Percentiles rank a stretch among this genome's conserved stretches.
phyloP scores from a whole-genome alignment of 768 basidiomycete species.

The Tulasnella sp. region DNA sequence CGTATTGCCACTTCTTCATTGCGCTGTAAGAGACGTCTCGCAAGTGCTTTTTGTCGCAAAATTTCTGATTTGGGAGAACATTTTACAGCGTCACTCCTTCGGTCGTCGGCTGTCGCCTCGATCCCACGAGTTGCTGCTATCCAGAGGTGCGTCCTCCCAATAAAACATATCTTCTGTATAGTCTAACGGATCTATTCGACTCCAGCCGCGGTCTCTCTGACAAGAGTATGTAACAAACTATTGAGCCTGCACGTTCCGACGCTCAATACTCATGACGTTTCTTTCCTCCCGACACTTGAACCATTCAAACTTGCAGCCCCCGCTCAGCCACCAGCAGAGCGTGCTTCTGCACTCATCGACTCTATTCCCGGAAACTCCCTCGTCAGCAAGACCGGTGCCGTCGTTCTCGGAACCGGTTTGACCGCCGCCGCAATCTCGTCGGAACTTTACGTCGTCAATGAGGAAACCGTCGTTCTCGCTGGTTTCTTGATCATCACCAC shows the following conservation, averaged over 20 bases:
- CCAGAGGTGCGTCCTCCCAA: conserved; percentile 22
- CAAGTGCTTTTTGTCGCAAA: not conserved
- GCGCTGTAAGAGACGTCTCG: not conserved
- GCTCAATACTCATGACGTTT: not conserved
- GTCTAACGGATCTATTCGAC: not conserved
- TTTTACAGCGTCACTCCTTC: conserved; percentile 25
- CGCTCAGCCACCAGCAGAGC: conserved; percentile 67
- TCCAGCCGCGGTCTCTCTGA: conserved; percentile 25
- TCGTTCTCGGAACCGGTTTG: conserved; percentile 84
- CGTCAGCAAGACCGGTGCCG: conserved; percentile 91
- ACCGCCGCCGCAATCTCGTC: conserved; percentile 91
- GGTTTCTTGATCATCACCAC: conserved; percentile 80
- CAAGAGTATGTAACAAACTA: conserved; percentile 22
- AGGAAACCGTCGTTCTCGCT: conserved; percentile 85
- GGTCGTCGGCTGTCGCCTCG: conserved; percentile 27
- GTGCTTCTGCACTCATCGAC: conserved; percentile 86
- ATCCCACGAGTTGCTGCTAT: conserved; percentile 27
- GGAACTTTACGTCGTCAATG: conserved; percentile 96
- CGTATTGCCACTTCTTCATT: conserved; percentile 16
- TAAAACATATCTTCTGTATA: not conserved
- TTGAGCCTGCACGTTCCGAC: not conserved
- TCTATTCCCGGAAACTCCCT: conserved; percentile 70
- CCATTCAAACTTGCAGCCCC: not conserved
- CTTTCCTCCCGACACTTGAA: not conserved
- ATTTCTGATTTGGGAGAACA: not conserved